Conservation (phyloP, 2,329 filamentous ascomycete genomes). For the Colletotrichum neosansevieriae region DNA sequence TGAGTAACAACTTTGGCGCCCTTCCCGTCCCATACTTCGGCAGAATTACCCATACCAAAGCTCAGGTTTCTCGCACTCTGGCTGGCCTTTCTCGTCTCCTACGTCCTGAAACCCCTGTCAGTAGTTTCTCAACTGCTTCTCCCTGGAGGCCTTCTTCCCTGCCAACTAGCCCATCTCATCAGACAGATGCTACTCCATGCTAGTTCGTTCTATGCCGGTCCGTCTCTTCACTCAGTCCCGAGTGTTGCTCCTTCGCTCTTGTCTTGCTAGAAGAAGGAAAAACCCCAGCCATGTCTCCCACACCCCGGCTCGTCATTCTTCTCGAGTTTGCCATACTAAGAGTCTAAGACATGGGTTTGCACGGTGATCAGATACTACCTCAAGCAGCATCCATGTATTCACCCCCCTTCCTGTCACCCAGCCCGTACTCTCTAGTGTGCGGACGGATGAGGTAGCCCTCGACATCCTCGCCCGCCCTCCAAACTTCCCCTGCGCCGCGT, state of each 20-base stretch:
- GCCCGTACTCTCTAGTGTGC: no score
- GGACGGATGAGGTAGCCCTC: conserved; percentile 19
- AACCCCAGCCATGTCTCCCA: neutral
- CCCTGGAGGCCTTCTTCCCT: conserved; percentile 16
- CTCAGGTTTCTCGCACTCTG: conserved; percentile 9
- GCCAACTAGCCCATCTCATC: conserved; percentile 17
- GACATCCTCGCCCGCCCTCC: conserved; percentile 44
- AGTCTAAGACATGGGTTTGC: conserved; percentile 14
- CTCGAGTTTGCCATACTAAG: conserved; percentile 11
- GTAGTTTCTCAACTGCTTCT: neutral
- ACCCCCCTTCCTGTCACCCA: neutral
- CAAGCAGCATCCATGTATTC: conserved; percentile 23
- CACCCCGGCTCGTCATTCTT: conserved; percentile 12
- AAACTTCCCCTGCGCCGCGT: conserved; percentile 51
- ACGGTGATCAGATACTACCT: conserved; percentile 35
- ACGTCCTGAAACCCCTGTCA: neutral
- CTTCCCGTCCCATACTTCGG: neutral
- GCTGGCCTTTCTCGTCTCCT: neutral
- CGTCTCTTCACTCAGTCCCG: neutral
- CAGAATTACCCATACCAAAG: conserved; percentile 9
- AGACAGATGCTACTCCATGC: conserved; percentile 13
- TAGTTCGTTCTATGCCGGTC: neutral
- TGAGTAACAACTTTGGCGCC: conserved; percentile 2
- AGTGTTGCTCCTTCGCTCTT: neutral
- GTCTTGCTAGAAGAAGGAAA: neutral